phyloP scores from a whole-genome alignment of 163 green algal genomes.

The Volvox carteri region DNA sequence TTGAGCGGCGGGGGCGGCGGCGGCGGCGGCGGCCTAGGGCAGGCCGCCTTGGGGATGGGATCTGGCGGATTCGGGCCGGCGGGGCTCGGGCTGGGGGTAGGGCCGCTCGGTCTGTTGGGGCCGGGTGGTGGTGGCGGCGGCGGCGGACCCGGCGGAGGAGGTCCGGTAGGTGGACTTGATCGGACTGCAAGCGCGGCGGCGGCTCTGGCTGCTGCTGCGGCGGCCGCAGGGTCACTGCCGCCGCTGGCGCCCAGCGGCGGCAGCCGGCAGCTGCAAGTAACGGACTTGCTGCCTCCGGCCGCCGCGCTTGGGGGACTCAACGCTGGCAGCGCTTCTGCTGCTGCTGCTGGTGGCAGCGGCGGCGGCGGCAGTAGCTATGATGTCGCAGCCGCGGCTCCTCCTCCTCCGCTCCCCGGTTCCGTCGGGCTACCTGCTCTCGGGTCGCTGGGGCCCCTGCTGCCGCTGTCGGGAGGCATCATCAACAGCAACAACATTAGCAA shows the following conservation, averaged over 20 bases:
- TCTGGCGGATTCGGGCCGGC: not conserved
- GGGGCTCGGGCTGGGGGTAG: conserved; percentile 2
- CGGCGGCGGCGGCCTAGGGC: not conserved
- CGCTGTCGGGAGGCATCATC: not conserved
- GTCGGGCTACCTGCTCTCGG: not conserved
- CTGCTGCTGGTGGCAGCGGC: not conserved
- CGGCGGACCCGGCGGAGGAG: not conserved
- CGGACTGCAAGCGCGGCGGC: not conserved
- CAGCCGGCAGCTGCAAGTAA: conserved; percentile 14
- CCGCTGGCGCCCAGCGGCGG: conserved; percentile 16
- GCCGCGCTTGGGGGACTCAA: not conserved
- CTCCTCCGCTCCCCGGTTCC: not conserved
- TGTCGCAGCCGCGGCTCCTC: not conserved
- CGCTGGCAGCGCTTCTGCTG: not conserved
- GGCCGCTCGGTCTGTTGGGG: not conserved
- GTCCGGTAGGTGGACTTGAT: not conserved
- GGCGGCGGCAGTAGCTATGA: not conserved
- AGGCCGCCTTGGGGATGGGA: not conserved
- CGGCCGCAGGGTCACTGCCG: conserved; percentile 1
- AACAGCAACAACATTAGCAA: not conserved
- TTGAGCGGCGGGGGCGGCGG: not conserved
- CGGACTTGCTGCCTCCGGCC: conserved; percentile 20
- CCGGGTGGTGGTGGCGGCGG: not conserved
- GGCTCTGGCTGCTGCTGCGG: conserved; percentile 29
- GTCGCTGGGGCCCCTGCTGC: not conserved